Evolutionary conservation across 768 basidiomycete genomes (phyloP).

Genomic region (Sporobolomyces pararoseus): DNA sequence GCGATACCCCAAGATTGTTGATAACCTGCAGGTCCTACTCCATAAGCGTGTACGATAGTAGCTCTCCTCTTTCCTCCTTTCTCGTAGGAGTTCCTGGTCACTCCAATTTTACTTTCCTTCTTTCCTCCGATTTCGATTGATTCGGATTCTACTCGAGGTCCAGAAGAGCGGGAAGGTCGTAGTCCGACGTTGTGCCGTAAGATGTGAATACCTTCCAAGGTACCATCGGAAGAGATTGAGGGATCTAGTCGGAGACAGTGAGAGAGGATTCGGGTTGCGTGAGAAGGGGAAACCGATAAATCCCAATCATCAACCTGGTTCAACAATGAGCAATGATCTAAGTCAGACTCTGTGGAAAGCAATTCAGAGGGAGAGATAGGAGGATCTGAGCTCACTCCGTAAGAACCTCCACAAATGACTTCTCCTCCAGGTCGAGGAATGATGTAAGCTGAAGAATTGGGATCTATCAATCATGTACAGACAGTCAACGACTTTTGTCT

Average conservation of each 20-base stretch:
- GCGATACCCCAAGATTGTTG: constrained; percentile 38
- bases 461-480: no score
- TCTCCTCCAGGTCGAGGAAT: constrained; percentile 60
- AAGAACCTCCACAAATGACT: constrained; percentile 61
- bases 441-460: constrained; percentile 55
- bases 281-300: constrained; percentile 53
- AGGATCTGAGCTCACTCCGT: constrained; percentile 45
- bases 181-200: constrained; percentile 60
- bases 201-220: constrained; percentile 52
- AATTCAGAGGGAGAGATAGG: background rate
- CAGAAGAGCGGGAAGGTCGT: constrained; percentile 59
- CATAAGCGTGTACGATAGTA: constrained; percentile 35
- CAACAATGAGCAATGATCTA: background rate
- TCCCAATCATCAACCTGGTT: constrained; percentile 55
- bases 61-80: background rate
- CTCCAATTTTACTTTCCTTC: background rate
- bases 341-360: background rate
- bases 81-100: background rate
- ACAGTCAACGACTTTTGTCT: no score
- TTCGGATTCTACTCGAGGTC: constrained; percentile 59
- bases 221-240: constrained; percentile 42
- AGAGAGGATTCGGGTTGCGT: constrained; percentile 55
- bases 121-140: constrained; percentile 45
- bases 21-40: constrained; percentile 35
- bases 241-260: constrained; percentile 54